Evolutionary conservation across 441 rosid genomes (phyloP).

Genomic region (Croton laevigatus): DNA sequence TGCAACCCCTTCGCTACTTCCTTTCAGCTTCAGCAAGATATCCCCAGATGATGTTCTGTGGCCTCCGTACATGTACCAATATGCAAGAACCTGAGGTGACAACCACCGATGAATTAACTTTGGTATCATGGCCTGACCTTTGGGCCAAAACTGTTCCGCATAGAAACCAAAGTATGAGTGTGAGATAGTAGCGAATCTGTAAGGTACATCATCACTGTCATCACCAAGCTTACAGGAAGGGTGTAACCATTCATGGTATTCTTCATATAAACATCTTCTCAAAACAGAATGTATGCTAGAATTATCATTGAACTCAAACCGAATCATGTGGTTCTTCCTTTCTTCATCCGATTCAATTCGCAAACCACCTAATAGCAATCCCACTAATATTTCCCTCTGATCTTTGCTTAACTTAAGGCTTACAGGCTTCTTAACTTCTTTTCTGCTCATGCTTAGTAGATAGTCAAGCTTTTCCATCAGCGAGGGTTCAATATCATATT

Average conservation of each 20-base stretch:
- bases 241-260: conserved; percentile 73
- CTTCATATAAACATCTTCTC: conserved; percentile 57
- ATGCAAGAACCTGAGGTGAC: conserved; percentile 65
- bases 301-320: conserved; percentile 61
- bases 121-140: conserved; percentile 56
- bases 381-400: conserved; percentile 76
- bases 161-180: conserved; percentile 70
- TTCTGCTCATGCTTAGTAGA: conserved; percentile 51
- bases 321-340: conserved; percentile 53
- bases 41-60: conserved; percentile 58
- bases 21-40: conserved; percentile 63
- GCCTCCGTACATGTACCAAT: conserved; percentile 88
- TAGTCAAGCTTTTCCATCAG: conserved; percentile 64
- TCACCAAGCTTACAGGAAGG: conserved; percentile 40
- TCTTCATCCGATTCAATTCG: conserved; percentile 56
- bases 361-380: conserved; percentile 87
- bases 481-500: conserved; percentile 54
- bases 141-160: conserved; percentile 75
- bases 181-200: conserved; percentile 46
- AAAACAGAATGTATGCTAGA: conserved; percentile 48
- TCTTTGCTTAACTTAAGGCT: conserved; percentile 71
- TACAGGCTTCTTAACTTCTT: conserved; percentile 51
- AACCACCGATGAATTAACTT: conserved; percentile 89
- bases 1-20: conserved; percentile 53
- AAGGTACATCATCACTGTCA: conserved; percentile 35